Base-by-base conservation (phyloP, 83 land plant species). In the Picea engelmannii region DNA sequence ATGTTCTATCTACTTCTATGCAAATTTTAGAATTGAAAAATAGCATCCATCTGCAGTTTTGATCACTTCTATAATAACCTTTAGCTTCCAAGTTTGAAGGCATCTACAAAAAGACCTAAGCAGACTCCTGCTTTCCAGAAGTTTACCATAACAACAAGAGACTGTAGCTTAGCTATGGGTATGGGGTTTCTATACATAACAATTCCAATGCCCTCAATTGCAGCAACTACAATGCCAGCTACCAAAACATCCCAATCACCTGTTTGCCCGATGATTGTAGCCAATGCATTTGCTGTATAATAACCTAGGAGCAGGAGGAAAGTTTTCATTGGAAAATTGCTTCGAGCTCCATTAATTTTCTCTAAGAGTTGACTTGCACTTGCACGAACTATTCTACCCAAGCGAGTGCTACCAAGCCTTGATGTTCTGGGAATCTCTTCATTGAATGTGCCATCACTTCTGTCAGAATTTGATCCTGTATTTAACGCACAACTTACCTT, bases 241-340 rank as follows among this genome's bases (percentile, higher is more conserved):
- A 96, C 99, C 24, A 97, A 67, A 6, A 97, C 98, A 85, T 97
- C 99, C 99, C 98, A 97, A 52, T 97, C 98, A 52, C 99, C 98
- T 10, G 99, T 95, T 86, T 97, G 98, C 3, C 99, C 98, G 18
- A 97, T 83, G 31, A 97, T 92, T 8, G 99, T 97, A 8, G 99
- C 99, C 59, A 97, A 76, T 27, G 99, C 98, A 87, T 97, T 97
- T 31, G 99, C 98, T 71, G 93, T 90, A 86, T 92, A 97, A 86
- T 90, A 97, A 17, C 99, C 99, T 61, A 97, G 79, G 11, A 97
- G 93, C 40, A 97, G 91, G 67, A 95, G 94, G 86, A 97, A 97
- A 42, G 96, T 80, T 85, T 95, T 97, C 89, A 92, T 85, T 21
- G 99, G 98, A 47, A 97, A 90, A 81, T 89, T 91, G 76, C 86